A percentile compares a stretch with the other conserved stretches of the same genome.
Conservation (phyloP, 2,329 filamentous ascomycete genomes). For the Neonectria coccinea region DNA sequence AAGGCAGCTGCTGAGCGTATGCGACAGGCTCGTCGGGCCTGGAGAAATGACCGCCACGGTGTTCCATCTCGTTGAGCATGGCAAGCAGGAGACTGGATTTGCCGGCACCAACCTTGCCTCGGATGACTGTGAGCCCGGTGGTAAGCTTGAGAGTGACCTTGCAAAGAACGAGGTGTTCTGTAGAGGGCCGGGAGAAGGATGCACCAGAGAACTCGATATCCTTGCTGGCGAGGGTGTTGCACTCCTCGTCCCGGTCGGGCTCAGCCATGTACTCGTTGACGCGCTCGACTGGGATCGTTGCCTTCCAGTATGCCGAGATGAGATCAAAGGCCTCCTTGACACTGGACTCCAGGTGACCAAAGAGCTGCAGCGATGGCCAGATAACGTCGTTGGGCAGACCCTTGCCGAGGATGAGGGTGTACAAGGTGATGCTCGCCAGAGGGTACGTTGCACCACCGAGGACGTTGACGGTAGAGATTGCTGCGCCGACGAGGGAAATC, state of each 20-base stretch:
- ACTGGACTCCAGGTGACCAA: conserved; percentile 78
- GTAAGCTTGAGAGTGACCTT: conserved; percentile 60
- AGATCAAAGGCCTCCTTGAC: conserved; percentile 80
- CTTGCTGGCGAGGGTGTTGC: conserved; percentile 48
- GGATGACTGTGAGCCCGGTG: conserved; percentile 65
- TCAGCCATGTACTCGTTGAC: conserved; percentile 90
- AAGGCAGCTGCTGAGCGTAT: conserved; percentile 71
- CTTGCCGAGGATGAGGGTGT: conserved; percentile 76
- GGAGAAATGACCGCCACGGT: conserved; percentile 62
- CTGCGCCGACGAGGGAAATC: conserved; percentile 51
- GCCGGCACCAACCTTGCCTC: conserved; percentile 70
- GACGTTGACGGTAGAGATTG: conserved; percentile 76
- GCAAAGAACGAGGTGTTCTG: conserved; percentile 62
- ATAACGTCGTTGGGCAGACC: conserved; percentile 83
- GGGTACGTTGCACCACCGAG: conserved; percentile 81
- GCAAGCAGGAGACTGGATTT: conserved; percentile 72
- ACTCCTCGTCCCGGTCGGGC: conserved; percentile 75
- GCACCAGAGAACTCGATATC: conserved; percentile 70
- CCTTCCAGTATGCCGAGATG: conserved; percentile 82
- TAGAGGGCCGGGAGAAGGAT: conserved; percentile 84
- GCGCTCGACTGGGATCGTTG: conserved; percentile 82
- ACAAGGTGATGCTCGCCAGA: conserved; percentile 83
- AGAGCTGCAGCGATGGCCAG: conserved; percentile 87
- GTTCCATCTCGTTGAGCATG: conserved; percentile 74
- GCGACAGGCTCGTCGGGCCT: conserved; percentile 64